Percentiles rank a stretch among this genome's conserved stretches.
Conservation (phyloP, 2,329 filamentous ascomycete genomes). For the Colletotrichum scovillei region DNA sequence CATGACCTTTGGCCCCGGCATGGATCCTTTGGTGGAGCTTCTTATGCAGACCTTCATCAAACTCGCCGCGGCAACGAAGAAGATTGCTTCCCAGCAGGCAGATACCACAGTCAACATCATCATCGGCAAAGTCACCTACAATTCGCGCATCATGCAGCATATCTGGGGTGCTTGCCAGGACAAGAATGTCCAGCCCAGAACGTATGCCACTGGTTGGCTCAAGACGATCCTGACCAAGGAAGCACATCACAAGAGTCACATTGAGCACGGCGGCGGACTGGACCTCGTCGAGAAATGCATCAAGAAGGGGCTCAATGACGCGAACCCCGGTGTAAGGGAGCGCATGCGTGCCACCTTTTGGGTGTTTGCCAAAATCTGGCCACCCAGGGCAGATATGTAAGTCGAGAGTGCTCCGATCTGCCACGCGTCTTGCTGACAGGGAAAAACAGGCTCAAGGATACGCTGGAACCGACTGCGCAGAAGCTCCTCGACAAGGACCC, state of each 20-base stretch:
- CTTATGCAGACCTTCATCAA: conserved; percentile 91
- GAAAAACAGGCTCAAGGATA: conserved; percentile 75
- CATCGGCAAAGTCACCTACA: conserved; percentile 84
- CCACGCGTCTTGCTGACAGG: conserved; percentile 16
- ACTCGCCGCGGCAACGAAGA: conserved; percentile 89
- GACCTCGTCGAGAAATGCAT: conserved; percentile 89
- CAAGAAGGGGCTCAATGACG: conserved; percentile 87
- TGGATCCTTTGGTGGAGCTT: conserved; percentile 91
- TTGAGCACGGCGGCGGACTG: conserved; percentile 87
- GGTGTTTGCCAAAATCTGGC: conserved; percentile 83
- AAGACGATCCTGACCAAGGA: conserved; percentile 85
- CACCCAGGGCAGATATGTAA: conserved; percentile 78
- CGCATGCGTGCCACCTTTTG: conserved; percentile 88
- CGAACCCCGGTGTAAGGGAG: conserved; percentile 91
- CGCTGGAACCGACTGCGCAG: conserved; percentile 82
- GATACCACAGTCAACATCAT: conserved; percentile 85
- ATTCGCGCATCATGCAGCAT: conserved; percentile 84
- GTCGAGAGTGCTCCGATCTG: conserved; percentile 45
- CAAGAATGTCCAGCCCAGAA: conserved; percentile 90
- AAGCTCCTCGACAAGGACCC: conserved; percentile 85
- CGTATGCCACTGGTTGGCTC: conserved; percentile 84
- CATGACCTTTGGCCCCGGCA: conserved; percentile 76
- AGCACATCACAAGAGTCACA: conserved; percentile 78
- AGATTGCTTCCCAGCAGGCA: conserved; percentile 87
- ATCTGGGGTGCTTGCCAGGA: conserved; percentile 85